These are phyloP conservation scores for Orychophragmus violaceus DNA, from an alignment of 345 rosid species.

Conservation along the genomic window DNA sequence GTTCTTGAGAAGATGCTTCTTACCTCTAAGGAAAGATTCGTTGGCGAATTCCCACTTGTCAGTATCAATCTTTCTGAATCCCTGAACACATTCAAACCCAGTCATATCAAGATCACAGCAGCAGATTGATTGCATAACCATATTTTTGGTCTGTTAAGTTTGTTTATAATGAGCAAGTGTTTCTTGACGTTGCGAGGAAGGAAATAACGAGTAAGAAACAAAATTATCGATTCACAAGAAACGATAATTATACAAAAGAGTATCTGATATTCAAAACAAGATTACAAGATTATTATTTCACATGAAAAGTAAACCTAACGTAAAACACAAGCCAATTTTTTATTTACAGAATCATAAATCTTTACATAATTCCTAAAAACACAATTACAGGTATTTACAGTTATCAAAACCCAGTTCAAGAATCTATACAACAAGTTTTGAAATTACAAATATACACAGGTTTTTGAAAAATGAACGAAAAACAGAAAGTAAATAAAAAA, in stretches of 20 bases:
- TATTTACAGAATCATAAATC: neutral
- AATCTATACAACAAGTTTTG: constrained; percentile 15
- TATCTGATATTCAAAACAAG: neutral
- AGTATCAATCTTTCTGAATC: constrained; percentile 75
- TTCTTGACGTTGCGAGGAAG: neutral
- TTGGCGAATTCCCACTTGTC: constrained; percentile 96
- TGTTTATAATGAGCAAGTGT: neutral
- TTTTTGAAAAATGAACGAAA: too few relatives aligned
- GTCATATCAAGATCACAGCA: neutral
- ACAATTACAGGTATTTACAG: constrained; percentile 19
- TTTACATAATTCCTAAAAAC: neutral
- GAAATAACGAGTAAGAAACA: too few relatives aligned
- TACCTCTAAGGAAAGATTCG: constrained; percentile 72
- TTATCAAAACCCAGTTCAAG: constrained; percentile 1
- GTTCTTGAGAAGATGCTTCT: constrained; percentile 72
- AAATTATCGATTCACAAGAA: too few relatives aligned
- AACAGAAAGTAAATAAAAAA: neutral
- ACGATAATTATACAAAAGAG: constrained; percentile 5
- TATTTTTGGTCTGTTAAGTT: neutral
- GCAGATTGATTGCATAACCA: neutral
- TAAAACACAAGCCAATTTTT: too few relatives aligned
- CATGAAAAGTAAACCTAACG: neutral
- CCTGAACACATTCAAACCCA: constrained; percentile 45
- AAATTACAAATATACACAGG: constrained; percentile 7
- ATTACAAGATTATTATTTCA: too few relatives aligned